phyloP scores from a whole-genome alignment of 2,329 filamentous ascomycete genomes.

The Diaporthe capsici region DNA sequence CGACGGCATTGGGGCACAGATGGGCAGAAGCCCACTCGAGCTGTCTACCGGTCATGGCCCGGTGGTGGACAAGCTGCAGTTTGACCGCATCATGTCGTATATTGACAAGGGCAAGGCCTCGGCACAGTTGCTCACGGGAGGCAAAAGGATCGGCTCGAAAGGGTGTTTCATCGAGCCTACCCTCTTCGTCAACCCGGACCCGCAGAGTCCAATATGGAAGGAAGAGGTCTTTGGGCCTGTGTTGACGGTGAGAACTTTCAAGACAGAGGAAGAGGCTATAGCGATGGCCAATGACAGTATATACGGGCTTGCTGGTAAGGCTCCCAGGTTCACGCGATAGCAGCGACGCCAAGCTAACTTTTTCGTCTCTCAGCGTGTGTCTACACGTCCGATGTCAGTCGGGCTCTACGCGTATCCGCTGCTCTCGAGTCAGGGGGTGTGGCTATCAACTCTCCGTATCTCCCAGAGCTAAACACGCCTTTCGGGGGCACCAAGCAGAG shows the following conservation, averaged over 20 bases:
- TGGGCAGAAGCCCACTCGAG: conserved; percentile 18
- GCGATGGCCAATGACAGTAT: conserved; percentile 28
- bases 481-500: conserved; percentile 34
- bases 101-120: conserved; percentile 15
- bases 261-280: conserved; percentile 30
- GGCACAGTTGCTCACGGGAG: conserved; percentile 1
- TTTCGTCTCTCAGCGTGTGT: background rate
- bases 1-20: background rate
- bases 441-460: conserved; percentile 22
- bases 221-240: conserved; percentile 35
- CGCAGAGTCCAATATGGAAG: conserved; percentile 17
- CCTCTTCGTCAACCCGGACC: conserved; percentile 7
- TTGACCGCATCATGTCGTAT: conserved; percentile 31
- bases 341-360: background rate
- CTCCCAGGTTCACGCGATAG: background rate
- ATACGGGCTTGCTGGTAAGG: conserved; percentile 26
- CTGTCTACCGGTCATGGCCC: conserved; percentile 16
- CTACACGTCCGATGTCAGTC: conserved; percentile 34
- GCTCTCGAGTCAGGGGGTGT: conserved; percentile 26
- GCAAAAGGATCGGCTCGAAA: conserved; percentile 16
- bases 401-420: conserved; percentile 18
- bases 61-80: conserved; percentile 25
- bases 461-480: conserved; percentile 25
- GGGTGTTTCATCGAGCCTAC: conserved; percentile 31
- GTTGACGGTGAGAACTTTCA: conserved; percentile 17